Percentiles rank a stretch among this genome's conserved stretches.
phyloP scores from a whole-genome alignment of 1,284 basidiomycete species.

The Heterobasidion annosum region DNA sequence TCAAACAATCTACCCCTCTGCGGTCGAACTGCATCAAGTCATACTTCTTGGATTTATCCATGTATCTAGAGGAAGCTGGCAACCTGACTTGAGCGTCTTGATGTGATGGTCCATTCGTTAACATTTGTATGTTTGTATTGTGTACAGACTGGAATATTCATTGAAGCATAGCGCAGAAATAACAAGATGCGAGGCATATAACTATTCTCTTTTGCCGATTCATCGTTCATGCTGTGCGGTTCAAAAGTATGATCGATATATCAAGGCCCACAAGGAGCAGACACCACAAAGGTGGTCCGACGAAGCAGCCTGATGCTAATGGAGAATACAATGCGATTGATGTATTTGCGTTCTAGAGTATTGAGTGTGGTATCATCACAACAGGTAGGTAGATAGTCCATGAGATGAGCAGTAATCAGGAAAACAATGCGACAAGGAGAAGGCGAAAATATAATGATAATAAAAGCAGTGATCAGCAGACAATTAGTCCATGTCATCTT shows the following conservation, averaged over 20 bases:
- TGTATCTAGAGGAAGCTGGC: neutral
- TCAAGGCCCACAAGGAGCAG: too few species aligned
- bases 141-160: too few species aligned
- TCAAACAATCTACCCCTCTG: neutral
- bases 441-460: neutral
- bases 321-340: neutral
- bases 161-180: too few species aligned
- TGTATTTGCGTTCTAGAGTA: neutral
- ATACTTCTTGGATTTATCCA: neutral
- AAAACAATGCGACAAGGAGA: neutral
- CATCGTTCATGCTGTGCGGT: too few species aligned
- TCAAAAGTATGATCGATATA: too few species aligned
- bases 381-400: neutral
- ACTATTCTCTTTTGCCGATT: too few species aligned
- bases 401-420: neutral
- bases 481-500: conserved; percentile 28
- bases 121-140: too few species aligned
- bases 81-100: neutral
- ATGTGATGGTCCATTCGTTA: neutral
- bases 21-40: neutral
- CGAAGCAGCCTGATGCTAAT: too few species aligned
- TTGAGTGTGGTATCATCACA: neutral
- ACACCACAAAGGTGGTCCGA: too few species aligned
- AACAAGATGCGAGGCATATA: too few species aligned
- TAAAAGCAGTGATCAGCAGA: neutral